These are phyloP conservation scores for Penicillium subrubescens DNA, from an alignment of 495 filamentous ascomycete species.

Conservation along the genomic window DNA sequence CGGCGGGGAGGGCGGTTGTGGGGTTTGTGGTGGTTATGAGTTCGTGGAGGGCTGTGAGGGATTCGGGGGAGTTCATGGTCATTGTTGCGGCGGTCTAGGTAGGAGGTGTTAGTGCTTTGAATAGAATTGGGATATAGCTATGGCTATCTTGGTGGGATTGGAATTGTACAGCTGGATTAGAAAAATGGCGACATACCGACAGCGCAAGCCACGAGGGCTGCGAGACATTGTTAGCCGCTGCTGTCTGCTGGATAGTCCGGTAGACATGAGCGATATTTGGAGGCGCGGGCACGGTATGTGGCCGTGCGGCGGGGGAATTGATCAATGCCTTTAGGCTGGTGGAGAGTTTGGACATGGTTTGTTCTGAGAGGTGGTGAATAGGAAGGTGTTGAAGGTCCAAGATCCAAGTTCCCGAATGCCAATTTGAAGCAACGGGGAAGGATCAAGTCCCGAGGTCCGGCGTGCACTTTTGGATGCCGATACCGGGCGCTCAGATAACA, in stretches of 20 bases:
- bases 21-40: conserved; percentile 43
- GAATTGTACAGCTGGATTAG: background rate
- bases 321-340: conserved; percentile 70
- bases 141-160: background rate
- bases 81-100: conserved; percentile 71
- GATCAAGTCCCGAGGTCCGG: conserved; percentile 1
- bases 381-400: background rate
- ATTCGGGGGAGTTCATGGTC: conserved; percentile 73
- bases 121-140: background rate
- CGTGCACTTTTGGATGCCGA: conserved; percentile 1
- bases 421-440: background rate
- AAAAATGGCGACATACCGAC: conserved; percentile 47
- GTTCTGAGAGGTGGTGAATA: background rate
- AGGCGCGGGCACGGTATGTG: conserved; percentile 65
- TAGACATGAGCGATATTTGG: conserved; percentile 61
- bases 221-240: conserved; percentile 55
- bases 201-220: conserved; percentile 65
- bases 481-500: background rate
- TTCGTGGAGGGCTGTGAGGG: conserved; percentile 56
- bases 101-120: background rate
- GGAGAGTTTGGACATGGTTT: conserved; percentile 68
- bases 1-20: conserved; percentile 52
- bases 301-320: conserved; percentile 65
- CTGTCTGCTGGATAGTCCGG: conserved; percentile 57
- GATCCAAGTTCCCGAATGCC: background rate